Percentiles rank a stretch among this genome's conserved stretches.
phyloP scores from a whole-genome alignment of 345 rosid genomes.

The Aquilaria sinensis region DNA sequence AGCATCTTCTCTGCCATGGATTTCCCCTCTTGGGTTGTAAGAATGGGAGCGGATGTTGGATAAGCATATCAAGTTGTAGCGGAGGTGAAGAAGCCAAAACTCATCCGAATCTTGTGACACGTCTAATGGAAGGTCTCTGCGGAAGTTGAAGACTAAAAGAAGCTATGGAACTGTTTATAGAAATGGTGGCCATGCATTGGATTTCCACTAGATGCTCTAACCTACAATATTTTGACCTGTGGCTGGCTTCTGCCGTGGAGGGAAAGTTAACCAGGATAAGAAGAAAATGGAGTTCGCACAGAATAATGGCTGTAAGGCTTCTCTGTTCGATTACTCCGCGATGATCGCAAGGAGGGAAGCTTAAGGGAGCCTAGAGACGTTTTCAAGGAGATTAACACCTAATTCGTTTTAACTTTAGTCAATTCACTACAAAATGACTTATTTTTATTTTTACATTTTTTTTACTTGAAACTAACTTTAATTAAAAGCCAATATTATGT shows the following conservation, averaged over 20 bases:
- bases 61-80: constrained; percentile 57
- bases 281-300: constrained; percentile 80
- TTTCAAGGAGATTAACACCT: constrained; percentile 57
- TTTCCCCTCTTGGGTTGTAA: constrained; percentile 62
- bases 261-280: constrained; percentile 66
- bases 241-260: constrained; percentile 59
- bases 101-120: constrained; percentile 70
- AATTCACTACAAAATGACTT: too few species aligned
- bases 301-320: constrained; percentile 69
- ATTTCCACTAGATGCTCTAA: constrained; percentile 69
- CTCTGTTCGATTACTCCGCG: constrained; percentile 57
- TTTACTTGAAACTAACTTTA: too few species aligned
- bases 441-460: too few species aligned
- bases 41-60: constrained; percentile 34
- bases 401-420: too few species aligned
- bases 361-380: constrained; percentile 45
- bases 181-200: constrained; percentile 65
- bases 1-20: constrained; percentile 50
- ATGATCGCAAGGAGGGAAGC: constrained; percentile 61
- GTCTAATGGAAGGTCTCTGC: constrained; percentile 61
- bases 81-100: constrained; percentile 66
- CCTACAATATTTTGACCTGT: constrained; percentile 56
- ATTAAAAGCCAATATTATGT: too few species aligned
- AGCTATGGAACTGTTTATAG: constrained; percentile 70
- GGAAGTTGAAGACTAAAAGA: constrained; percentile 51